A percentile compares a stretch with the other conserved stretches of the same genome.
Conservation (phyloP, 257 asterid species). For the Fraxinus quadrangulata region DNA sequence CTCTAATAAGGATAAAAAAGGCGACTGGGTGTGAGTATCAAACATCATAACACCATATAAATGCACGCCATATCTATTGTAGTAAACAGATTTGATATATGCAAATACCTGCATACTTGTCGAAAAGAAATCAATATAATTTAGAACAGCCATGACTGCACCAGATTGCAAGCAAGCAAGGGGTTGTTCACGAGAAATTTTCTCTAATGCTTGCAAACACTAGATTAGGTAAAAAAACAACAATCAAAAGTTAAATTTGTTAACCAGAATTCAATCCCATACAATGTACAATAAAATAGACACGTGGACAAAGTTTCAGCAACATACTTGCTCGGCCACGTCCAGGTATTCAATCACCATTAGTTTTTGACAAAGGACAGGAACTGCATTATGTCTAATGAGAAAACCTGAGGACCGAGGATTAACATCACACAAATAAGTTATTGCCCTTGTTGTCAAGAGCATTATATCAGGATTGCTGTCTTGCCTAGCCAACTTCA, state of each 20-base stretch:
- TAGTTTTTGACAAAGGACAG: constrained; percentile 82
- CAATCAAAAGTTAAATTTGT: background rate
- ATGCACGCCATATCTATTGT: constrained; percentile 6
- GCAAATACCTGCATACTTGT: constrained; percentile 82
- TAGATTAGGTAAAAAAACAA: constrained; percentile 29
- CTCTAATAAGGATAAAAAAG: constrained; percentile 50
- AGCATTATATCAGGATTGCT: constrained; percentile 79
- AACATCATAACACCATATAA: constrained; percentile 10
- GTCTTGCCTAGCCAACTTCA: constrained; percentile 70
- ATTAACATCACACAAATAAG: constrained; percentile 88
- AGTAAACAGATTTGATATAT: background rate
- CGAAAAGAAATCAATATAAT: constrained; percentile 86
- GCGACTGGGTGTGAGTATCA: constrained; percentile 23
- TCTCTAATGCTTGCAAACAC: constrained; percentile 96
- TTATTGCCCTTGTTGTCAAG: constrained; percentile 80
- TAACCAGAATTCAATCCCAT: background rate
- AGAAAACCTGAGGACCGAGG: constrained; percentile 71
- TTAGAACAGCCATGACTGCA: constrained; percentile 84
- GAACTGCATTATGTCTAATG: constrained; percentile 79
- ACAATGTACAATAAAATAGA: background rate
- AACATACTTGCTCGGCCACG: constrained; percentile 94
- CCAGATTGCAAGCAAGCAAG: constrained; percentile 92
- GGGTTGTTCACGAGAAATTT: constrained; percentile 86
- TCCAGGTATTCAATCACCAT: constrained; percentile 81
- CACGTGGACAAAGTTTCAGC: constrained; percentile 18